Conservation (phyloP, 2,329 filamentous ascomycete species). For the Cercospora sojina region DNA sequence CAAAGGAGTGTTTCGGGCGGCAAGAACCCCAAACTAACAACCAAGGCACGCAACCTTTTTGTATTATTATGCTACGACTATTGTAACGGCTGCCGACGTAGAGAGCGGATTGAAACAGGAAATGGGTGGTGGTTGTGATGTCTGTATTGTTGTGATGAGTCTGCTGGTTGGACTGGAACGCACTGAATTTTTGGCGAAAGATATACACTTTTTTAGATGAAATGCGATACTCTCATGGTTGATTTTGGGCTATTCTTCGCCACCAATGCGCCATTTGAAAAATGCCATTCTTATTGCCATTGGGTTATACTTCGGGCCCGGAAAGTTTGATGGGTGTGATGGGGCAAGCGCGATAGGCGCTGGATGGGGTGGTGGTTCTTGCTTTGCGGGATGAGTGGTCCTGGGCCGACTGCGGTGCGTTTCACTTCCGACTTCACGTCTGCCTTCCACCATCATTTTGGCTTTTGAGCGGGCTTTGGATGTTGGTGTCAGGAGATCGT, state of each 20-base stretch:
- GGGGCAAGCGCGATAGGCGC: background rate
- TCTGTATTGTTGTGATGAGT: slow-evolving; percentile 3
- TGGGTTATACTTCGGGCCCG: background rate
- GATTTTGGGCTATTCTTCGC: background rate
- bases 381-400: background rate
- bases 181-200: background rate
- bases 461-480: background rate
- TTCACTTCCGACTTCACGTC: background rate
- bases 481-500: background rate
- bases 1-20: background rate
- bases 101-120: background rate
- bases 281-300: background rate
- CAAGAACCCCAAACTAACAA: background rate
- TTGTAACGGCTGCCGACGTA: background rate
- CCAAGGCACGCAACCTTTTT: background rate
- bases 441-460: background rate
- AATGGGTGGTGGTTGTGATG: slow-evolving; percentile 1
- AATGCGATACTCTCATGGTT: background rate
- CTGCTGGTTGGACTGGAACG: slow-evolving; percentile 14
- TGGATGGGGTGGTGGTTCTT: background rate
- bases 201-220: background rate
- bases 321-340: background rate
- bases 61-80: slow-evolving; percentile 12
- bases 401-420: background rate
- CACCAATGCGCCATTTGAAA: background rate